Evolutionary conservation across 164 flowering plant genomes (phyloP).

Genomic region (Berberis vulgaris): DNA sequence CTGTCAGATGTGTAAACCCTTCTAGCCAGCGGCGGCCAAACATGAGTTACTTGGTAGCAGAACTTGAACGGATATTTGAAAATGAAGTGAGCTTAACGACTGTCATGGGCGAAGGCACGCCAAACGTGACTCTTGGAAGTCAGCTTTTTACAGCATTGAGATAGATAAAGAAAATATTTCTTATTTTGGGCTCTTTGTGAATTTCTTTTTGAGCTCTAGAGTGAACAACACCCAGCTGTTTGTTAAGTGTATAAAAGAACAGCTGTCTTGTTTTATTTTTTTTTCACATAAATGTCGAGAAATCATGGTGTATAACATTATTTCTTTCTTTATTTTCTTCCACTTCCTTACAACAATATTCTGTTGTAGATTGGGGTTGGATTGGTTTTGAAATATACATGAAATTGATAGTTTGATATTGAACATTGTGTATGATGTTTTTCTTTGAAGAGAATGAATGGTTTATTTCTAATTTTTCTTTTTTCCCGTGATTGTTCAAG

Average conservation of each 20-base stretch:
- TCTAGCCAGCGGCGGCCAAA: slow-evolving; percentile 72
- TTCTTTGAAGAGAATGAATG: no score
- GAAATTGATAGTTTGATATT: no score
- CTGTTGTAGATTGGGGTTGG: slow-evolving; percentile 27
- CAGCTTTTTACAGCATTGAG: slow-evolving; percentile 54
- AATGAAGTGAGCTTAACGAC: slow-evolving; percentile 76
- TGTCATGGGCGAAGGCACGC: slow-evolving; percentile 76
- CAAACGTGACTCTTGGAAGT: slow-evolving; percentile 77
- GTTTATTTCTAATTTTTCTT: no score
- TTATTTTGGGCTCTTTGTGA: slow-evolving; percentile 20
- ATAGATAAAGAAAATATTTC: slow-evolving; percentile 16
- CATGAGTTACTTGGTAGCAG: slow-evolving; percentile 61
- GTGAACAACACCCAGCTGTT: slow-evolving; percentile 40
- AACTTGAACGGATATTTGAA: slow-evolving; percentile 66
- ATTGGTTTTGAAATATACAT: neutral
- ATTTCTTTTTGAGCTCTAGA: slow-evolving; percentile 10
- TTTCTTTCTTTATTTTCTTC: slow-evolving; percentile 3
- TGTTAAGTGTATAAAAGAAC: slow-evolving; percentile 71
- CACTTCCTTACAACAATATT: slow-evolving; percentile 15
- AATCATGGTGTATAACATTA: slow-evolving; percentile 16
- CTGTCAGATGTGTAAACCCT: slow-evolving; percentile 40
- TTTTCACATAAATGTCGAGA: slow-evolving; percentile 15
- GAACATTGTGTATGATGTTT: no score
- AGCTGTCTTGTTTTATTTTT: slow-evolving; percentile 34
- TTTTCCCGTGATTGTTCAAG: no score